phyloP scores from a whole-genome alignment of 2,329 filamentous ascomycete genomes.

The Ophiostoma angusticollis region DNA sequence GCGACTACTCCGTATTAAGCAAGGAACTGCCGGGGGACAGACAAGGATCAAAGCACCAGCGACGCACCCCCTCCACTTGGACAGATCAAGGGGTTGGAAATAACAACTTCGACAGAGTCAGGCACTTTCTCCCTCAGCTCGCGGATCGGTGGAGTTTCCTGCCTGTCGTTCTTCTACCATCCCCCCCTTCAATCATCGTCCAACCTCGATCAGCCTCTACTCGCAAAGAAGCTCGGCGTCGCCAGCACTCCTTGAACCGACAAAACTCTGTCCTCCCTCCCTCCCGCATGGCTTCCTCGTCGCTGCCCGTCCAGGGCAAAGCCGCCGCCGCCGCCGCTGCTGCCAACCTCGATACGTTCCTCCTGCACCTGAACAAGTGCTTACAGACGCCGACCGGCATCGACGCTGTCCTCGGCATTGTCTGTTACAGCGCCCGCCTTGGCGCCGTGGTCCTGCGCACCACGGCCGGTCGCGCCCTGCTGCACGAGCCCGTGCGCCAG shows the following conservation, averaged over 20 bases:
- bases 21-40: no score
- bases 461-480: slow-evolving; percentile 44
- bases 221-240: no score
- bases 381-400: slow-evolving; percentile 56
- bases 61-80: no score
- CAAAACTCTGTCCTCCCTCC: not conserved
- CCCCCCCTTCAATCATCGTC: no score
- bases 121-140: no score
- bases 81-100: no score
- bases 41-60: no score
- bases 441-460: slow-evolving; percentile 36
- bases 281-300: slow-evolving; percentile 13
- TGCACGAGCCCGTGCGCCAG: slow-evolving; percentile 32
- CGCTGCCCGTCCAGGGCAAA: slow-evolving; percentile 9
- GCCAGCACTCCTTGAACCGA: slow-evolving; percentile 2
- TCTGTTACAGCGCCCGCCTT: slow-evolving; percentile 54
- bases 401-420: slow-evolving; percentile 55
- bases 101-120: no score
- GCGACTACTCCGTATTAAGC: no score
- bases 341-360: slow-evolving; percentile 36
- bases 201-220: not conserved
- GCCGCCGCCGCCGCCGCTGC: slow-evolving; percentile 14
- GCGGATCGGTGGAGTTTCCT: no score
- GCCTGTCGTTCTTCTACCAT: no score
- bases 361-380: slow-evolving; percentile 46